These are phyloP conservation scores for Strigomonas culicis DNA, from an alignment of 208 protist genomes.

Conservation along the genomic window DNA sequence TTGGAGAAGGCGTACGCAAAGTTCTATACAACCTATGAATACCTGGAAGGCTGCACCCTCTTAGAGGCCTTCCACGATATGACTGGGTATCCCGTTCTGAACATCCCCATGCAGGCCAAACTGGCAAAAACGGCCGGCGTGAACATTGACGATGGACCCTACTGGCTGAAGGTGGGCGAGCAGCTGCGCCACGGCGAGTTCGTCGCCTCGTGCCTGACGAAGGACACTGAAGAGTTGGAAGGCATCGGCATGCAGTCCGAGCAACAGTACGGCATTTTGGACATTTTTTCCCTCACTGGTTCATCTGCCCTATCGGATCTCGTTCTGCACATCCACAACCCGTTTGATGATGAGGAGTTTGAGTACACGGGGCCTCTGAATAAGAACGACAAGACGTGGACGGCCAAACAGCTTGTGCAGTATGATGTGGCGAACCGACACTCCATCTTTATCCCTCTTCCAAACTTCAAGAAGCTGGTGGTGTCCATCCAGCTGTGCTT, in stretches of 20 bases:
- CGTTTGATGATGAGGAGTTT: slow-evolving; percentile 56
- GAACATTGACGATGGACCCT: slow-evolving; percentile 34
- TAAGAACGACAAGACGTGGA: slow-evolving; percentile 46
- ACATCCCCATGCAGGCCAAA: slow-evolving; percentile 59
- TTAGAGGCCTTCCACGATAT: slow-evolving; percentile 77
- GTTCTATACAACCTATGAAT: slow-evolving; percentile 74
- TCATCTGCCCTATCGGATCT: slow-evolving; percentile 41
- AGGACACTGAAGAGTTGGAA: slow-evolving; percentile 22
- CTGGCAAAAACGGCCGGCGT: slow-evolving; percentile 53
- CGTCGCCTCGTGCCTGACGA: slow-evolving; percentile 43
- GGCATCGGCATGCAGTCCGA: slow-evolving; percentile 58
- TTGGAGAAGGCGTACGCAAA: slow-evolving; percentile 92
- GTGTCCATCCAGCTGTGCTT: slow-evolving; percentile 57
- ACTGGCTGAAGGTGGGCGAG: slow-evolving; percentile 46
- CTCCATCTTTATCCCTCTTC: slow-evolving; percentile 58
- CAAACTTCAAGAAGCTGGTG: slow-evolving; percentile 36
- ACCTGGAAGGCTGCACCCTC: slow-evolving; percentile 72
- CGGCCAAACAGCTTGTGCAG: slow-evolving; percentile 29
- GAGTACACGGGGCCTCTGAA: slow-evolving; percentile 56
- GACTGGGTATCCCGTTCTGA: slow-evolving; percentile 69
- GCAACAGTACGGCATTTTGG: slow-evolving; percentile 64
- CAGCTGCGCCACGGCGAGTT: slow-evolving; percentile 44
- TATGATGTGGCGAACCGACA: slow-evolving; percentile 44
- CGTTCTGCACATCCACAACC: slow-evolving; percentile 62
- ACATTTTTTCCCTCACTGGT: slow-evolving; percentile 52